These are phyloP conservation scores for Metahyphopichia silvanorum DNA, from an alignment of 805 yeast species.

Conservation along the genomic window DNA sequence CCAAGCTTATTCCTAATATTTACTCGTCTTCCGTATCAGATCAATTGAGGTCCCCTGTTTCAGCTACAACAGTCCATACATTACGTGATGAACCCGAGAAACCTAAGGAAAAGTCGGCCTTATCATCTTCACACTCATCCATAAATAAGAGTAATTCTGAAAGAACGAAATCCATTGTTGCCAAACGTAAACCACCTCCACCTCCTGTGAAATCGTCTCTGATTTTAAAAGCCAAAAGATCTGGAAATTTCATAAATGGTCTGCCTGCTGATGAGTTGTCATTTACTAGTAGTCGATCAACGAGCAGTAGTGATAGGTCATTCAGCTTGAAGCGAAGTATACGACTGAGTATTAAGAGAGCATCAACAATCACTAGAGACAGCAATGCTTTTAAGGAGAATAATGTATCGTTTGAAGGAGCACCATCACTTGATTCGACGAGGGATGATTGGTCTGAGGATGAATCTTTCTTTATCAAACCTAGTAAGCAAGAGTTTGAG, in stretches of 20 bases:
- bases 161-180: slow-evolving; percentile 41
- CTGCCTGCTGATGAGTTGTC: slow-evolving; percentile 9
- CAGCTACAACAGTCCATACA: slow-evolving; percentile 32
- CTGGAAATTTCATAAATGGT: background rate
- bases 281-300: slow-evolving; percentile 9
- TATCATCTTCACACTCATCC: background rate
- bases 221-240: slow-evolving; percentile 4
- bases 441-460: slow-evolving; percentile 24
- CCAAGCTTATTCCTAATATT: slow-evolving; percentile 36
- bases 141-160: background rate
- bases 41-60: slow-evolving; percentile 28
- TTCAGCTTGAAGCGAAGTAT: slow-evolving; percentile 6
- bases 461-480: slow-evolving; percentile 28
- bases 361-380: slow-evolving; percentile 8
- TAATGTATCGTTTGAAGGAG: slow-evolving; percentile 69
- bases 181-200: slow-evolving; percentile 69
- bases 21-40: slow-evolving; percentile 30
- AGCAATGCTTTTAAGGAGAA: slow-evolving; percentile 66
- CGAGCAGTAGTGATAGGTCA: slow-evolving; percentile 8
- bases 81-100: slow-evolving; percentile 17
- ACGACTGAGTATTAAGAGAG: slow-evolving; percentile 7
- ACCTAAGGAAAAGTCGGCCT: background rate
- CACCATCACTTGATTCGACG: slow-evolving; percentile 40
- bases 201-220: slow-evolving; percentile 43
- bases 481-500: slow-evolving; percentile 14